phyloP scores from a whole-genome alignment of 1,284 basidiomycete genomes.

The Cryptococcus floricola region DNA sequence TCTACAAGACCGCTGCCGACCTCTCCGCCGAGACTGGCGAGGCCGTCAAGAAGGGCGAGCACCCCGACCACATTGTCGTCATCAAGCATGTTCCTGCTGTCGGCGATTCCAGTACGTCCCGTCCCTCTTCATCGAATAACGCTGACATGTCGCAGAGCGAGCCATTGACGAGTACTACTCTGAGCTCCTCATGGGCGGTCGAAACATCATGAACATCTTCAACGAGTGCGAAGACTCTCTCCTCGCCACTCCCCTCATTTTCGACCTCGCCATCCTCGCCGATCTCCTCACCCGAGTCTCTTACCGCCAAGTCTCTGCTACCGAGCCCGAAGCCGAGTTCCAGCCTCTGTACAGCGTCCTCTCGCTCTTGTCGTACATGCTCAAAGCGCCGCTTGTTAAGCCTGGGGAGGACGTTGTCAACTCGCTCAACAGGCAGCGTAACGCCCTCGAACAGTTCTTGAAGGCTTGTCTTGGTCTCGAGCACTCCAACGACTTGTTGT shows the following conservation, averaged over 20 bases:
- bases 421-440: slow-evolving; percentile 88
- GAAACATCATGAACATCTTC: slow-evolving; percentile 67
- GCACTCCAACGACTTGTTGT: slow-evolving; percentile 71
- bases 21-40: slow-evolving; percentile 55
- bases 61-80: slow-evolving; percentile 95
- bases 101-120: slow-evolving; percentile 70
- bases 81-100: slow-evolving; percentile 83
- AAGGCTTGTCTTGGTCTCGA: slow-evolving; percentile 83
- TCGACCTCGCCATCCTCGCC: slow-evolving; percentile 88
- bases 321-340: slow-evolving; percentile 56
- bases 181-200: slow-evolving; percentile 63
- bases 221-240: slow-evolving; percentile 98
- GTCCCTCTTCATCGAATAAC: not conserved
- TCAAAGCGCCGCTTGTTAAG: slow-evolving; percentile 97
- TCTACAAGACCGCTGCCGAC: slow-evolving; percentile 64
- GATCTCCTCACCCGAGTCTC: slow-evolving; percentile 91
- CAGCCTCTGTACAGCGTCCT: slow-evolving; percentile 79
- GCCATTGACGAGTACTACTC: slow-evolving; percentile 99
- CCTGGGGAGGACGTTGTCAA: slow-evolving; percentile 93
- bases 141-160: slow-evolving; percentile 48
- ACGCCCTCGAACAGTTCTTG: slow-evolving; percentile 72
- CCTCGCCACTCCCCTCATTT: slow-evolving; percentile 90
- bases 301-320: slow-evolving; percentile 63
- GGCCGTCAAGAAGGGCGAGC: slow-evolving; percentile 56
- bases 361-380: slow-evolving; percentile 89